phyloP scores from a whole-genome alignment of 2,329 filamentous ascomycete species.

The Lasiodiplodia citricola region DNA sequence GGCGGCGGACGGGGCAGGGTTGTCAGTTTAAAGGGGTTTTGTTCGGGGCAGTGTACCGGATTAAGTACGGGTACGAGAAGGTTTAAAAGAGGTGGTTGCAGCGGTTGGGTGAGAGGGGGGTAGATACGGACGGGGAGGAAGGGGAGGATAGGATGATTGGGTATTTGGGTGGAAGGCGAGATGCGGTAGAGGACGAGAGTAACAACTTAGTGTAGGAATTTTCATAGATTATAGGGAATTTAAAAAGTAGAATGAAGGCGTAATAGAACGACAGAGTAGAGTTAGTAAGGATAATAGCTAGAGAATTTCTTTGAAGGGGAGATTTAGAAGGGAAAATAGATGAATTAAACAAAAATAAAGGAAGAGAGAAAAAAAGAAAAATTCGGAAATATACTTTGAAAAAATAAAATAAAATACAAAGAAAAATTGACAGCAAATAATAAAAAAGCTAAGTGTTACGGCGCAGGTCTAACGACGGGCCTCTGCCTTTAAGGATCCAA shows the following conservation, averaged over 20 bases:
- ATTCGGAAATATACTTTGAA: no score
- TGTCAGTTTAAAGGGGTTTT: background rate
- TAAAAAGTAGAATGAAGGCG: background rate
- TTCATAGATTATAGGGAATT: background rate
- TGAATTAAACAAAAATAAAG: no score
- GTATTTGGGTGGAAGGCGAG: background rate
- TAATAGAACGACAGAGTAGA: background rate
- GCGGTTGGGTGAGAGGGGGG: background rate
- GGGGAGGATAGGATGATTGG: background rate
- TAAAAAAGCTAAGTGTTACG: no score
- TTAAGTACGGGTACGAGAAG: background rate
- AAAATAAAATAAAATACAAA: no score
- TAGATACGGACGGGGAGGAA: background rate
- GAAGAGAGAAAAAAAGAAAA: no score
- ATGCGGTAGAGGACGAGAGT: background rate
- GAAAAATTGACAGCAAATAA: no score
- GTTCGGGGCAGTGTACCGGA: background rate
- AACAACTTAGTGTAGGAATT: background rate
- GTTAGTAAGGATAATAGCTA: background rate
- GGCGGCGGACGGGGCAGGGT: background rate
- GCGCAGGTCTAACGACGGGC: no score
- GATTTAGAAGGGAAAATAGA: no score
- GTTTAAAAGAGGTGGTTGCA: background rate
- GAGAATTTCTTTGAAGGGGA: no score
- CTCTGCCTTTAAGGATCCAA: no score